phyloP scores from a whole-genome alignment of 2,329 filamentous ascomycete genomes.

The Coniochaeta sp. region DNA sequence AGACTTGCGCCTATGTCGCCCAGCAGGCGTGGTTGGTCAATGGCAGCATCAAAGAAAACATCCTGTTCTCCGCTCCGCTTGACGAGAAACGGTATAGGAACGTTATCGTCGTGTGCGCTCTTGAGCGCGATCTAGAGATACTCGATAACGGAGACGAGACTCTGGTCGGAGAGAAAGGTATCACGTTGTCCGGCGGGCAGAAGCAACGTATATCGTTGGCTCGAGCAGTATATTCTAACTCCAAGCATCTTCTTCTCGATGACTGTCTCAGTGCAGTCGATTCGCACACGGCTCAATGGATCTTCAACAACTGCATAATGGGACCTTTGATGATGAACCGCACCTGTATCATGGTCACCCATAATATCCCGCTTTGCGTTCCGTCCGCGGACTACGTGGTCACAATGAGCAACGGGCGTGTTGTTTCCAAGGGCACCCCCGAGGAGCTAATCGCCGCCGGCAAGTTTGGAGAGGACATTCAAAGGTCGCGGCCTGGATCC shows the following conservation, averaged over 20 bases:
- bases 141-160: conserved; percentile 90
- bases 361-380: conserved; percentile 85
- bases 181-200: conserved; percentile 91
- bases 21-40: conserved; percentile 97
- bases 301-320: conserved; percentile 86
- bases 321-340: conserved; percentile 82
- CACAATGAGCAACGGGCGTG: conserved; percentile 77
- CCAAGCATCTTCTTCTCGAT: conserved; percentile 82
- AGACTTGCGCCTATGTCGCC: conserved; percentile 92
- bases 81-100: conserved; percentile 78
- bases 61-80: conserved; percentile 76
- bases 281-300: conserved; percentile 96
- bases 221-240: conserved; percentile 94
- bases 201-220: conserved; percentile 96
- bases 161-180: conserved; percentile 92
- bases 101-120: conserved; percentile 82
- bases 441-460: conserved; percentile 78
- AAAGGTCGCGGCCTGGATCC: conserved; percentile 64
- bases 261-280: conserved; percentile 96
- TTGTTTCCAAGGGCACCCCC: conserved; percentile 69
- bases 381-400: conserved; percentile 76
- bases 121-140: conserved; percentile 87
- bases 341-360: conserved; percentile 91
- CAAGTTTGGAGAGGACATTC: conserved; percentile 77
- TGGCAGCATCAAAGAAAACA: conserved; percentile 91